Base-by-base conservation (phyloP, 306 rosid species). In the Prunus mira region DNA sequence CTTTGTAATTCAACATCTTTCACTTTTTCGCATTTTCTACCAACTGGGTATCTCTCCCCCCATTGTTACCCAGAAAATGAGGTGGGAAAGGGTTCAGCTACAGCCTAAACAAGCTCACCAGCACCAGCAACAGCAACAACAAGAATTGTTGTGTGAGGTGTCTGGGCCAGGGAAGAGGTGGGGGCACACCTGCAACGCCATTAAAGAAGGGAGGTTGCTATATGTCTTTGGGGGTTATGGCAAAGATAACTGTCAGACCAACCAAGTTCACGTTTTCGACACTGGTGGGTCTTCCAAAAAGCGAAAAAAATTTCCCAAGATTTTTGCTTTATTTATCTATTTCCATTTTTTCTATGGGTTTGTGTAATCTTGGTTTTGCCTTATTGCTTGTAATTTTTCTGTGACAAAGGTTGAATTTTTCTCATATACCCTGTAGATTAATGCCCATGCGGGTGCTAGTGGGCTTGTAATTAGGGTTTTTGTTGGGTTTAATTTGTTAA, bases 111-210 rank as follows among this genome's bases (percentile, higher is more conserved):
- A 85, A 63, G 89, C 83, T 58, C 89, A 76, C 51, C 76, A 64
- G 28, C 73, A 71, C 24, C 55, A 50, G 11, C 45, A 58, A 55
- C 55, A 50, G 11, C 45, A 58, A 9, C 68, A 75, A 13, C 56
- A 56, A 63, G 69, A 19, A 52, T 67, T 13, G 27, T 63, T 27
- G 67, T 83, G 79, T 46, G 88, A 65, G 83, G 32, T 80, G 50
- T 73, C 78, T 81, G 96, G 92, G 78, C 99, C 99, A 78, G 99
- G 99, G 30, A 96, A 87, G 84, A 84, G 99, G 91, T 96, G 99
- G 99, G 99, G 99, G 13, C 99, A 92, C 84, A 88, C 96, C 78
- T 92, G 96, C 82, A 93, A 89, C 93, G 92, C 99, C 92, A 82
- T 96, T 85, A 88, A 88, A 82, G 97, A 90, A 62, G 99, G 99